Base-by-base conservation (phyloP, 352 stramenopile genomes). In the Sclerospora graminicola region DNA sequence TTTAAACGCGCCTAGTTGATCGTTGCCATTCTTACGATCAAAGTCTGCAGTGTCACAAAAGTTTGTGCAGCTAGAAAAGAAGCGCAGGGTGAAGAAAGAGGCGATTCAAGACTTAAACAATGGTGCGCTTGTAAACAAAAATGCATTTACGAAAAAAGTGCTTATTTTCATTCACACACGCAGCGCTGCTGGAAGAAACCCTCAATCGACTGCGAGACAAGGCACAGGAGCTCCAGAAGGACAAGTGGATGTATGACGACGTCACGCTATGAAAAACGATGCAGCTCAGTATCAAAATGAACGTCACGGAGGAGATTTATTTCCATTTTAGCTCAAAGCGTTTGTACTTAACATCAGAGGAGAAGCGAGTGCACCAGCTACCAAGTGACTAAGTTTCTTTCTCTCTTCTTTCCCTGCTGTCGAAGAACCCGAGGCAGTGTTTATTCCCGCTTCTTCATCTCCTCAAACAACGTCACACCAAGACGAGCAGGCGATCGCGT, bases 401-500 rank as follows among this genome's bases (percentile, higher is more conserved):
- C 35, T 57, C 16, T 34, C 45, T 60, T 35, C 33, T 37, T 28
- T 37, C 41, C 33, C 42, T 43, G 48, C 43, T 33, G 30, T 23
- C 10, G 23, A 4, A 6, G 6, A 24, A 19, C 10, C 7, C 30
- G 16, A n/a, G 23, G 35, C 21, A 40, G 27, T 38, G 28, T 54
- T 66, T 73, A 79, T 49, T 57, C 51, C 32, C 71, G 69, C 56
- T 80, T 80, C 60, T 90, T 73, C 83, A 98, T 97, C 49, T 94
- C 85, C 57, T 97, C 83, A 41, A 98, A 69, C 89, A 99, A 98
- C 47, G 91, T 98, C 41, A 66, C 73, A 45, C 97, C 97, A 37
- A 99, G 75, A 66, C 95, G 84, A 33, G 96, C 94, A 32, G 97
- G 97, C 52, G 89, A 98, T 64, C 95, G 76, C 40, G 94, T 97